A percentile compares a stretch with the other conserved stretches of the same genome.
phyloP scores from a whole-genome alignment of 768 basidiomycete genomes.

The Amanita polypyramis region DNA sequence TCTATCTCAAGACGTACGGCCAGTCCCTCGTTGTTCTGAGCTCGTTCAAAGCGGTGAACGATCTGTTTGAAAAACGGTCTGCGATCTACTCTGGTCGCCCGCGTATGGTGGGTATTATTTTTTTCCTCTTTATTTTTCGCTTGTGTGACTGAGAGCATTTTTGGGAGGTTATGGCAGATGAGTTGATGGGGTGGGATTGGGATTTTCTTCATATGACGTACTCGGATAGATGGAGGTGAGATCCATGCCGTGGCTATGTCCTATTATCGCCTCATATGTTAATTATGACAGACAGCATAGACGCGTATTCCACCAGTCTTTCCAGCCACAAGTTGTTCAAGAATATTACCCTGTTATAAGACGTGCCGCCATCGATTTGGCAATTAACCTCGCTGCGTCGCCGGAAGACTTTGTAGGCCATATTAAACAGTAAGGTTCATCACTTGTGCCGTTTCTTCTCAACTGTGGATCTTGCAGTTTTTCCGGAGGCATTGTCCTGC shows the following conservation, averaged over 20 bases:
- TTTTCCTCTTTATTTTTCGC: not conserved
- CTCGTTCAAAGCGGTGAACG: conserved; percentile 25
- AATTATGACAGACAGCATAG: conserved; percentile 17
- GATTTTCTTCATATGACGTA: conserved; percentile 23
- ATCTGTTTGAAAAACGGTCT: conserved; percentile 35
- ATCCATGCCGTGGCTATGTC: too few relatives aligned
- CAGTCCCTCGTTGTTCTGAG: conserved; percentile 28
- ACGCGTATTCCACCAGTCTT: conserved; percentile 25
- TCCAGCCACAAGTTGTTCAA: conserved; percentile 21
- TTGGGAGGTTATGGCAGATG: not conserved
- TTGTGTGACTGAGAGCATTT: not conserved
- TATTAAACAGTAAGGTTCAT: conserved; percentile 17
- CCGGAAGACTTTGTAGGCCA: conserved; percentile 20
- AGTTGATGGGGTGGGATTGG: conserved; percentile 18
- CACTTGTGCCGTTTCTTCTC: not conserved
- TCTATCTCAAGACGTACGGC: conserved; percentile 26
- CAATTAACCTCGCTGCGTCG: conserved; percentile 14
- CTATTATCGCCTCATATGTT: too few relatives aligned
- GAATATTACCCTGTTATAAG: conserved; percentile 17
- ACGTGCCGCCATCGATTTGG: conserved; percentile 16
- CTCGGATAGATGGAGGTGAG: conserved; percentile 18
- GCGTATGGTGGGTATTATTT: conserved; percentile 13
- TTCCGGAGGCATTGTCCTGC: conserved; percentile 25
- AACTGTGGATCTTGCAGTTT: conserved; percentile 12
- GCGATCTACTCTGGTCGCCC: conserved; percentile 35